phyloP scores from a whole-genome alignment of 1,139 yeast genomes.

The Entelexis sorbosivorans region DNA sequence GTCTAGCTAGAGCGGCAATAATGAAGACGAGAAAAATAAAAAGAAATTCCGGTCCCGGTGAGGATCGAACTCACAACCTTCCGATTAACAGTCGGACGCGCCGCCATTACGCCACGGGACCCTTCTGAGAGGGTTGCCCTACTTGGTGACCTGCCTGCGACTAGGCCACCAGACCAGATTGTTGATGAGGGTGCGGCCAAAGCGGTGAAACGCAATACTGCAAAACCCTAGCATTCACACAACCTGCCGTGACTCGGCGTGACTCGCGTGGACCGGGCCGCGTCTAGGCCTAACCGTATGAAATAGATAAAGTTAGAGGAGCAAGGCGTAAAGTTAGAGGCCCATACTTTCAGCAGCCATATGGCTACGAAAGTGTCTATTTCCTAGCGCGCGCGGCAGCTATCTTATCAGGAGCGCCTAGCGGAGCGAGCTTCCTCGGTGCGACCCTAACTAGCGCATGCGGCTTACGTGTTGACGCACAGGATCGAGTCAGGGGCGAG shows the following conservation, averaged over 20 bases:
- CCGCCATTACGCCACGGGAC: constrained; percentile 48
- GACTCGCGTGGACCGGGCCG: too few species aligned
- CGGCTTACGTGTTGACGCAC: background rate
- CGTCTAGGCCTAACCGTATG: too few species aligned
- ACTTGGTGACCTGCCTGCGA: constrained; percentile 2
- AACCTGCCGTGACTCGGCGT: too few species aligned
- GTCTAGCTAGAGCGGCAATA: background rate
- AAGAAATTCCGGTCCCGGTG: constrained; percentile 24
- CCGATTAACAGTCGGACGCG: constrained; percentile 53
- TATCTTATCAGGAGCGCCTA: too few species aligned
- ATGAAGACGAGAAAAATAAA: background rate
- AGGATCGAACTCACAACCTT: constrained; percentile 49
- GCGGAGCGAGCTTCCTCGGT: background rate
- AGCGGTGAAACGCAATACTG: background rate
- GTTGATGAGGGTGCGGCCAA: background rate
- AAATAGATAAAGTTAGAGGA: too few species aligned
- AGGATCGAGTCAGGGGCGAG: background rate
- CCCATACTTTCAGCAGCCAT: too few species aligned
- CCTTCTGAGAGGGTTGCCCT: constrained; percentile 11
- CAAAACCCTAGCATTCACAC: background rate
- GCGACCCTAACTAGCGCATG: background rate
- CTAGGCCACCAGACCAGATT: constrained; percentile 7
- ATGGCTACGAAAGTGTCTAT: too few species aligned
- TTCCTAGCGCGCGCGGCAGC: too few species aligned
- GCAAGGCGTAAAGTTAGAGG: too few species aligned